Conservation (phyloP, 495 filamentous ascomycete species). For the Penicillium verhagenii region DNA sequence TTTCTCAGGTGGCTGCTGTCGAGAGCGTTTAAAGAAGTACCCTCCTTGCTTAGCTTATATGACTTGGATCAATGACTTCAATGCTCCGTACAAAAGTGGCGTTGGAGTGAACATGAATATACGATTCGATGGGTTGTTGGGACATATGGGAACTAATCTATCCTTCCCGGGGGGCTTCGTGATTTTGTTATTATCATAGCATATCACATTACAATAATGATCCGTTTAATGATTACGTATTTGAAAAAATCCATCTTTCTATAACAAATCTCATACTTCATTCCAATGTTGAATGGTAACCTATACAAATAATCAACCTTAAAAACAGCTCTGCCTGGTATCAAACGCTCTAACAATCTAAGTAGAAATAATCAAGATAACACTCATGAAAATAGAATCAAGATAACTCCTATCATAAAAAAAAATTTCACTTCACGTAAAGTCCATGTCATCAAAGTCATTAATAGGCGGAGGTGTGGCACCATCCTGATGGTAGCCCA, state of each 20-base stretch:
- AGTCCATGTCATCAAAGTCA: conserved; percentile 17
- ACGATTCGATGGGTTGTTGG: not conserved
- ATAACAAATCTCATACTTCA: not conserved
- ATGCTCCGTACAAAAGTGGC: not conserved
- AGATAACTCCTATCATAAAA: not conserved
- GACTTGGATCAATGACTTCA: not conserved
- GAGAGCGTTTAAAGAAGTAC: not conserved
- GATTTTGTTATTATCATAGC: not conserved
- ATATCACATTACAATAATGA: not conserved
- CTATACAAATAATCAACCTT: too few relatives aligned
- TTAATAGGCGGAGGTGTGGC: not conserved
- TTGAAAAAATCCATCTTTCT: too few relatives aligned
- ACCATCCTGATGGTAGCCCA: conserved; percentile 65
- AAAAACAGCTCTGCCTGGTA: not conserved
- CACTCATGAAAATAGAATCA: not conserved
- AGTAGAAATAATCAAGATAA: not conserved
- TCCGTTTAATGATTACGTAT: not conserved
- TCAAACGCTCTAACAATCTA: not conserved
- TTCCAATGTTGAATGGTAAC: too few relatives aligned
- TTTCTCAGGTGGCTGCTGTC: not conserved
- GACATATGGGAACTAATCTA: not conserved
- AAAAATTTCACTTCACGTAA: conserved; percentile 5
- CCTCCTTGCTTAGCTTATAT: too few relatives aligned
- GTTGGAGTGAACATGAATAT: not conserved
- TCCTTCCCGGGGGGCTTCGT: not conserved